Base-by-base conservation (phyloP, 1,284 basidiomycete species). In the Ganoderma sinense region DNA sequence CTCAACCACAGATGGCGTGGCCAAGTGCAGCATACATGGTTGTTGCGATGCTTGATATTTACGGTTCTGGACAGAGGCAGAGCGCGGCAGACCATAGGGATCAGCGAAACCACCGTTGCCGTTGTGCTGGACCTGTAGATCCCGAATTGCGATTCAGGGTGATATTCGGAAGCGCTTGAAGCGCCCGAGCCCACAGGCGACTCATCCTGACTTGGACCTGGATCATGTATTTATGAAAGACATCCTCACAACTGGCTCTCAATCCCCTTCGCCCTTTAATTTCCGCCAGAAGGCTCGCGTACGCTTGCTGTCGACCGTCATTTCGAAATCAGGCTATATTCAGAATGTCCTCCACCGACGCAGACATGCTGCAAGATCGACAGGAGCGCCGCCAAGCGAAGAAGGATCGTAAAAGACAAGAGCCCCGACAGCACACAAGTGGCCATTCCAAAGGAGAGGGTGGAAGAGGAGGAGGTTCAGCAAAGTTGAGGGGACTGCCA, bases 401-500 rank as follows among this genome's bases (percentile, higher is more conserved):
- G 56, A 69, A 59, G 33, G 68, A 74, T 26, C 69, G 65, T n/a
- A 74, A 71, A 31, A 64, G 55, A 43, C 59, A 48, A 40, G 39
- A 23, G 39, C 36, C 29, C 7, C 61, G 58, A 23, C 59, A 33
- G 60, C 53, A 41, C 41, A 33, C 68, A 63, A 66, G 69, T 61
- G 56, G 40, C 66, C 16, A 61, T 43, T 8, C 63, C 56, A 43
- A 64, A 71, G 40, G 51, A 16, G 39, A 66, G 51, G 65, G 66
- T 2, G 67, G 59, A 33, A 65, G 70, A 13, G 67, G 71, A 18
- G 68, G 71, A 23, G 73, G 74, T n/a, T 73, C 73, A 1, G 75
- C 71, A 14, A 88, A 85, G 73, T 78, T 86, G 20, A 80, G 86
- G 61, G 88, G 88, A 3, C 77, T 85, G 8, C 84, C 85, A 0